Conservation (phyloP, 805 yeast genomes). For the Suhomyces sp. region DNA sequence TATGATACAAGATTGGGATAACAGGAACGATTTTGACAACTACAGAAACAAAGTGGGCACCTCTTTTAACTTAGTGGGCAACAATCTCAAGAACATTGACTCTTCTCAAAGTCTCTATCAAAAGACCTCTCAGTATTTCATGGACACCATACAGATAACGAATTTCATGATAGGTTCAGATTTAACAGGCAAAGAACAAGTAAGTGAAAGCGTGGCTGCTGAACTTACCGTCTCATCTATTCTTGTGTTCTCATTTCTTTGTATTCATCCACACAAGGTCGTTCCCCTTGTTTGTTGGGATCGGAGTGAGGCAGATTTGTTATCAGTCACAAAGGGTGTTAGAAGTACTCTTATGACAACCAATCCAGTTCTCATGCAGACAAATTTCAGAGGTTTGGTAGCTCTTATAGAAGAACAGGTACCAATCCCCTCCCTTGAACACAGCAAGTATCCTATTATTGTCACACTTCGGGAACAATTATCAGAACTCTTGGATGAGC, state of each 20-base stretch:
- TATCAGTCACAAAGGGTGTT: constrained; percentile 21
- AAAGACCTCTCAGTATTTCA: constrained; percentile 24
- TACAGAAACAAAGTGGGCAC: neutral
- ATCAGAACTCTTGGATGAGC: neutral
- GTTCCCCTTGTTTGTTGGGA: constrained; percentile 29
- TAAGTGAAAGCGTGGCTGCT: constrained; percentile 3
- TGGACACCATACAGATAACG: constrained; percentile 15
- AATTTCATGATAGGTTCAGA: constrained; percentile 8
- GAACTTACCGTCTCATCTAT: constrained; percentile 21
- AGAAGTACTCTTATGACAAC: constrained; percentile 5
- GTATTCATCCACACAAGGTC: constrained; percentile 30
- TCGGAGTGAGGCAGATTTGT: constrained; percentile 18
- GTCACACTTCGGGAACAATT: constrained; percentile 7
- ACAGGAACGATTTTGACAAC: neutral
- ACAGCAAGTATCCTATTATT: constrained; percentile 9
- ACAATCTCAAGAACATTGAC: neutral
- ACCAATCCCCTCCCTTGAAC: neutral
- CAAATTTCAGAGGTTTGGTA: constrained; percentile 6
- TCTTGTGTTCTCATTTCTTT: constrained; percentile 28
- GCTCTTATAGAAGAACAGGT: neutral
- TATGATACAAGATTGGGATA: constrained; percentile 9
- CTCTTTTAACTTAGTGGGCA: constrained; percentile 1
- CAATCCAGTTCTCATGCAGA: neutral
- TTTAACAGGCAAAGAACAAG: neutral
- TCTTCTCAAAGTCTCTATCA: constrained; percentile 14